These are phyloP conservation scores for Protoeuglena noctilucae DNA, from an alignment of 139 green algal genomes.

Conservation along the genomic window DNA sequence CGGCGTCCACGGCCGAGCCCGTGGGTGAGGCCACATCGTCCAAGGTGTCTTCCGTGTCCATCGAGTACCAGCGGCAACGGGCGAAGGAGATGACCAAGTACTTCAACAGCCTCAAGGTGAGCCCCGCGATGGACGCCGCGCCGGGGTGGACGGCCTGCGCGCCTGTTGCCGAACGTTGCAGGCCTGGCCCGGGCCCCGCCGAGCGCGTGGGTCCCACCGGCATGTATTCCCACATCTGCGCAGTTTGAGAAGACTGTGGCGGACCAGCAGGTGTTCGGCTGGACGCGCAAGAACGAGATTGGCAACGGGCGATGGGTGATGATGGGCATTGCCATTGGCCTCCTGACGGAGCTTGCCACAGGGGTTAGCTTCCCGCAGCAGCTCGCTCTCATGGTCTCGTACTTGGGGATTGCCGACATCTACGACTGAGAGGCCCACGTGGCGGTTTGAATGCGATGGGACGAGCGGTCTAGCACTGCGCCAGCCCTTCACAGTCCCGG, in stretches of 20 bases:
- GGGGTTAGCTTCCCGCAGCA: slow-evolving; percentile 81
- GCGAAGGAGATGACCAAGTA: slow-evolving; percentile 85
- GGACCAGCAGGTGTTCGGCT: slow-evolving; percentile 58
- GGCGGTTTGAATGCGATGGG: no score
- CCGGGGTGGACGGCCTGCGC: background rate
- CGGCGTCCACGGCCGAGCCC: no score
- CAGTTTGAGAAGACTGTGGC: slow-evolving; percentile 15
- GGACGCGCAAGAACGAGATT: slow-evolving; percentile 79
- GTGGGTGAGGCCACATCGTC: no score
- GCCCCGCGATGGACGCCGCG: background rate
- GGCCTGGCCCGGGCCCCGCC: no score
- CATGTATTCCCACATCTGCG: no score
- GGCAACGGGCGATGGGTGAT: slow-evolving; percentile 92
- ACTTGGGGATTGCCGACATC: slow-evolving; percentile 64
- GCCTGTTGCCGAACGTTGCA: no score
- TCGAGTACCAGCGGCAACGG: slow-evolving; percentile 72
- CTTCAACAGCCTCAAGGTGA: slow-evolving; percentile 36
- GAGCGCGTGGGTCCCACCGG: no score
- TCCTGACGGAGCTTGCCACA: slow-evolving; percentile 93
- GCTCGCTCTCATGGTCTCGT: slow-evolving; percentile 58
- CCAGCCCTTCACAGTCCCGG: no score
- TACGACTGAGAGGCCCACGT: no score
- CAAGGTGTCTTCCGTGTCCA: slow-evolving; percentile 45
- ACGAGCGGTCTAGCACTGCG: no score
- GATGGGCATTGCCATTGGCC: slow-evolving; percentile 78